These are phyloP conservation scores for Thielaviopsis punctulata DNA, from an alignment of 2,329 filamentous ascomycete species.

Conservation along the genomic window DNA sequence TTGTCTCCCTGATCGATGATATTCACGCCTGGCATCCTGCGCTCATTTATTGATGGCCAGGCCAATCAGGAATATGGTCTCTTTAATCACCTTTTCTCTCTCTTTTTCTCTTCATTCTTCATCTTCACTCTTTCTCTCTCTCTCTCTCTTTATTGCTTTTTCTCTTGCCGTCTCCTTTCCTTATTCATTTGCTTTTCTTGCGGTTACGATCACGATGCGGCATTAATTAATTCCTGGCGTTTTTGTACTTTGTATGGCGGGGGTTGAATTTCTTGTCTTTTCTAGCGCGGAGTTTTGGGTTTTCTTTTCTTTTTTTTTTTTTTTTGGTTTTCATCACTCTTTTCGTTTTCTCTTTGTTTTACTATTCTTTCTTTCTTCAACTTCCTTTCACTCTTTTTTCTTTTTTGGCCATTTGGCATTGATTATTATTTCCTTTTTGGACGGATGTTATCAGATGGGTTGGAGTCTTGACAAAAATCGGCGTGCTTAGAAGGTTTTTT, in stretches of 20 bases:
- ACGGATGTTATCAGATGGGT: background rate
- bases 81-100: too few species aligned
- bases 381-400: background rate
- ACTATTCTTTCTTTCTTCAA: background rate
- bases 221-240: background rate
- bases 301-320: background rate
- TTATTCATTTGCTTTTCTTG: background rate
- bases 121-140: background rate
- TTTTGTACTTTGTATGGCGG: background rate
- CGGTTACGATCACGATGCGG: background rate
- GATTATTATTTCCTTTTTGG: background rate
- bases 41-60: too few species aligned
- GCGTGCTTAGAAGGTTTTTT: background rate
- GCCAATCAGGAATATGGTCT: too few species aligned
- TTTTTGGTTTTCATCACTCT: background rate
- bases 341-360: background rate
- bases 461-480: background rate
- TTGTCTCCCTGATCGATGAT: too few species aligned
- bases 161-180: background rate
- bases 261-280: background rate
- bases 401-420: background rate
- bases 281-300: slow-evolving; percentile 11
- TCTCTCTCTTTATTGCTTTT: background rate
- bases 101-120: background rate
- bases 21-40: too few species aligned